Evolutionary conservation across 1,139 yeast species (phyloP).

Genomic region (Komagataea norvegica): DNA sequence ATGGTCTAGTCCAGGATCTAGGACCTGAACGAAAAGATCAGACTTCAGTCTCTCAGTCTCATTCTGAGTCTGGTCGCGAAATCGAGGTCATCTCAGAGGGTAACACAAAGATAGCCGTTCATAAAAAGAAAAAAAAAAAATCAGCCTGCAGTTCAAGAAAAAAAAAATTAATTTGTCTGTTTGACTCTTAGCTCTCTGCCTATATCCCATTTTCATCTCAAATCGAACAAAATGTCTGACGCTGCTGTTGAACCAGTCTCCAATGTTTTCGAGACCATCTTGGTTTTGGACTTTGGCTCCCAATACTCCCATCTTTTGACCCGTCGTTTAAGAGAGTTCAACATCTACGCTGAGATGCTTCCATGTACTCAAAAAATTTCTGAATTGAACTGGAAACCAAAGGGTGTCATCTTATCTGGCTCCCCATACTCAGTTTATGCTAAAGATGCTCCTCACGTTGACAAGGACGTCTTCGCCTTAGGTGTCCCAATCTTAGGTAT

Average conservation of each 20-base stretch:
- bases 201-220: background rate
- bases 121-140: background rate
- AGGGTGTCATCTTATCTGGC: constrained; percentile 94
- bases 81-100: constrained; percentile 10
- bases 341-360: constrained; percentile 97
- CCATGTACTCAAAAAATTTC: constrained; percentile 97
- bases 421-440: constrained; percentile 98
- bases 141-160: constrained; percentile 1
- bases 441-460: constrained; percentile 95
- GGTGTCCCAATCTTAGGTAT: constrained; percentile 94
- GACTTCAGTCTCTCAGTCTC: too few species aligned
- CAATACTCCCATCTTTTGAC: constrained; percentile 97
- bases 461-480: constrained; percentile 84
- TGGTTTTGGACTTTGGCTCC: constrained; percentile 97
- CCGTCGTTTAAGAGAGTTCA: constrained; percentile 95
- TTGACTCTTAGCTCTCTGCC: background rate
- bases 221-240: constrained; percentile 18
- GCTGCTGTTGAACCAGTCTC: constrained; percentile 46
- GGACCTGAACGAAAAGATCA: too few species aligned
- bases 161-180: too few species aligned
- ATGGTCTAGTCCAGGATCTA: too few species aligned
- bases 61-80: background rate
- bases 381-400: constrained; percentile 91
- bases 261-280: constrained; percentile 87
- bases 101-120: constrained; percentile 2